These are phyloP conservation scores for Rubroshorea leprosula DNA, from an alignment of 345 rosid genomes.

Conservation along the genomic window DNA sequence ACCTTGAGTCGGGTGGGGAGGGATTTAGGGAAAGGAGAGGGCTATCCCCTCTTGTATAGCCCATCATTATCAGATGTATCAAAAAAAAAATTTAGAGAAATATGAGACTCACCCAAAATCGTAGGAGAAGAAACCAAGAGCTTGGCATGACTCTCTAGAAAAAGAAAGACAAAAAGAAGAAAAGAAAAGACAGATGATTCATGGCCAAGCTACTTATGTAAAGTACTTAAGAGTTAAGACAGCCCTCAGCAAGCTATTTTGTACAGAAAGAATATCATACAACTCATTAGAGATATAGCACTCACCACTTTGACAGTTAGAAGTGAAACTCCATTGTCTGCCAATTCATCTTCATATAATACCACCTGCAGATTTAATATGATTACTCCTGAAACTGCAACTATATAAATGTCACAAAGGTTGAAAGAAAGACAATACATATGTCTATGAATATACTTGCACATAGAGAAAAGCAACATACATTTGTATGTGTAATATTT, in stretches of 20 bases:
- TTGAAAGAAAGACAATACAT: constrained; percentile 3
- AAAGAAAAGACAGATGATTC: constrained; percentile 10
- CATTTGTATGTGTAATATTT: neutral
- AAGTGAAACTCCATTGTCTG: constrained; percentile 91
- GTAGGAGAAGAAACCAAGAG: constrained; percentile 93
- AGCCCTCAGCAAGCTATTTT: neutral
- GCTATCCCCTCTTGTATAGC: no score
- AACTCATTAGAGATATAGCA: constrained; percentile 13
- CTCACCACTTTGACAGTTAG: constrained; percentile 92
- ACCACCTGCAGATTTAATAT: constrained; percentile 51
- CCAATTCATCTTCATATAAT: constrained; percentile 93
- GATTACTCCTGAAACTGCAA: constrained; percentile 15
- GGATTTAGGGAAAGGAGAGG: no score
- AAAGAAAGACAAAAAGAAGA: constrained; percentile 17
- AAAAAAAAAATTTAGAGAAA: neutral
- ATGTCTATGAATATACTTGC: neutral
- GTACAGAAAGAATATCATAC: constrained; percentile 1
- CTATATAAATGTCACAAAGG: constrained; percentile 3
- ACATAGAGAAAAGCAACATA: no score
- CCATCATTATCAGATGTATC: no score
- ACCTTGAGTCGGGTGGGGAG: no score
- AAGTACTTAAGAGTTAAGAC: neutral
- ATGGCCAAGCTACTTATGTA: constrained; percentile 1
- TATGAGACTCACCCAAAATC: constrained; percentile 77
- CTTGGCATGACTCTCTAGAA: constrained; percentile 93